Percentiles rank a stretch among this genome's conserved stretches.
These are phyloP conservation scores for Boletus sensibilis DNA, from an alignment of 768 basidiomycete species.

Conservation along the genomic window DNA sequence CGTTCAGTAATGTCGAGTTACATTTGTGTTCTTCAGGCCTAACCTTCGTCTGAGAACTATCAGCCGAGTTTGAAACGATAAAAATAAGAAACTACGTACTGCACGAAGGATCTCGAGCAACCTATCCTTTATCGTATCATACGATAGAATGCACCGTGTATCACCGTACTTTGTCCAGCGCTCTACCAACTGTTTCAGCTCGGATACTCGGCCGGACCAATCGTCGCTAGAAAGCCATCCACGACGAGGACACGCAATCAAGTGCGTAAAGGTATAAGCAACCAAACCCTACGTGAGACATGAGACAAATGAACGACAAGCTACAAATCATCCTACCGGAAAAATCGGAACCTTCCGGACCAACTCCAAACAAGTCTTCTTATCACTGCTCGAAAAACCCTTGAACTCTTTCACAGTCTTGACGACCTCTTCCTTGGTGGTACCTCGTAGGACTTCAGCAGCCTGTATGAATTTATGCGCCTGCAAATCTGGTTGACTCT, in stretches of 20 bases:
- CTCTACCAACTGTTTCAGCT: slow-evolving; percentile 11
- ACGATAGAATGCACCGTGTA: slow-evolving; percentile 14
- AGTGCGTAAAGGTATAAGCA: slow-evolving; percentile 31
- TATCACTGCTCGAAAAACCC: slow-evolving; percentile 5
- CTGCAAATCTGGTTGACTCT: neutral
- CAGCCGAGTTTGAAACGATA: neutral
- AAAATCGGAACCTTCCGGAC: slow-evolving; percentile 21
- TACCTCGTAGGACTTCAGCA: slow-evolving; percentile 13
- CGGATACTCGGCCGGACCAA: slow-evolving; percentile 5
- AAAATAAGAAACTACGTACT: slow-evolving; percentile 6
- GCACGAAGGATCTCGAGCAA: slow-evolving; percentile 16
- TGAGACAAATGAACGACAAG: slow-evolving; percentile 8
- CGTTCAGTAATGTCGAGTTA: slow-evolving; percentile 24
- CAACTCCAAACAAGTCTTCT: slow-evolving; percentile 13
- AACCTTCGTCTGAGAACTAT: slow-evolving; percentile 12
- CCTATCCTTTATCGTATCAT: slow-evolving; percentile 6
- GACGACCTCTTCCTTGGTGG: slow-evolving; percentile 13
- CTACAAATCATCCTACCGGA: slow-evolving; percentile 17
- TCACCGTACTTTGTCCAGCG: slow-evolving; percentile 7
- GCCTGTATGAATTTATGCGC: neutral
- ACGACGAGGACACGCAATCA: slow-evolving; percentile 15
- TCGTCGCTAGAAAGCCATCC: slow-evolving; percentile 8
- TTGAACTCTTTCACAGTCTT: slow-evolving; percentile 20
- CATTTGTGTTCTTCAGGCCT: slow-evolving; percentile 18
- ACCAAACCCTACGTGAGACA: slow-evolving; percentile 21